A percentile compares a stretch with the other conserved stretches of the same genome.
Conservation (phyloP, 2,329 filamentous ascomycete genomes). For the Sclerotinia borealis region DNA sequence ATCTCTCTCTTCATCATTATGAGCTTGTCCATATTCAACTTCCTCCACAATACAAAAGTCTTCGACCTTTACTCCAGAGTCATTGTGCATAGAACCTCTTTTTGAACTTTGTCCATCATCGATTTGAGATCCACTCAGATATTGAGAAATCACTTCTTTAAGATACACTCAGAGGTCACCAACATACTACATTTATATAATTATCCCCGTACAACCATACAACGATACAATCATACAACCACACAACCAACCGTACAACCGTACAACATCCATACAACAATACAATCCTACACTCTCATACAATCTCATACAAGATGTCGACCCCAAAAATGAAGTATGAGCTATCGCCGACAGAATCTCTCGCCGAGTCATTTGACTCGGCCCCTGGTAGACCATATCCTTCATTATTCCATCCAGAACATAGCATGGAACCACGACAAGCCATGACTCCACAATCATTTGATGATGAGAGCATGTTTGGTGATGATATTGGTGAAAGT, state of each 20-base stretch:
- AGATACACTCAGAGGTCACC: background rate
- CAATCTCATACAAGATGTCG: conserved; percentile 15
- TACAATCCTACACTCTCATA: background rate
- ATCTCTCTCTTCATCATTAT: conserved; percentile 11
- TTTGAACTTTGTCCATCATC: background rate
- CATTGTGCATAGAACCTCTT: background rate
- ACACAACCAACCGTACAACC: too few relatives aligned
- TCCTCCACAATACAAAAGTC: conserved; percentile 5
- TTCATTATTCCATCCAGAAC: conserved; percentile 27
- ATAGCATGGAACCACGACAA: conserved; percentile 26
- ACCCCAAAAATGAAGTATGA: conserved; percentile 32
- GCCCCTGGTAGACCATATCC: conserved; percentile 31
- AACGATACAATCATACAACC: background rate
- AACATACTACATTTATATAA: too few relatives aligned
- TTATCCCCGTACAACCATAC: too few relatives aligned
- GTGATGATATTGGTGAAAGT: conserved; percentile 22
- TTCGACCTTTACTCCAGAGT: background rate
- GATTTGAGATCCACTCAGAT: background rate
- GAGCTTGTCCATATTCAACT: conserved; percentile 3
- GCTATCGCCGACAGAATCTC: conserved; percentile 29
- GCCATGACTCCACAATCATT: conserved; percentile 32
- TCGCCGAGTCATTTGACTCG: conserved; percentile 32
- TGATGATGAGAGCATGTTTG: conserved; percentile 31
- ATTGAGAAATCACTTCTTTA: background rate
- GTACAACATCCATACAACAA: too few relatives aligned